Evolutionary conservation across 2,329 filamentous ascomycete genomes (phyloP), one percentile per base, ranked within the genome.

Genomic region (Acrodontium crateriforme): DNA sequence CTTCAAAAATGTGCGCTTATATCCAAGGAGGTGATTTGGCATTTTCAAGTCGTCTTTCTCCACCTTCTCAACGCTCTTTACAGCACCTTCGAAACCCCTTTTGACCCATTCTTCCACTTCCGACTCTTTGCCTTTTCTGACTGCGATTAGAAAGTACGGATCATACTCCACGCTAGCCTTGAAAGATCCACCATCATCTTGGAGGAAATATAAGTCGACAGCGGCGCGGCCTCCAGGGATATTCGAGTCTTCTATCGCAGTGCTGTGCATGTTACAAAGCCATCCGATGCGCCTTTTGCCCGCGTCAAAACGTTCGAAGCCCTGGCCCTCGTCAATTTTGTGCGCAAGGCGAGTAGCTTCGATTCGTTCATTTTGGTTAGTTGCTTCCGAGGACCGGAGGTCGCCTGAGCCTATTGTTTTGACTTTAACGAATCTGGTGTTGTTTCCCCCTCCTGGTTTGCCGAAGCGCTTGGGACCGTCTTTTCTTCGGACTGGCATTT

Each of bases 121-220:
- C 28, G 73, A 69, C 59, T 98, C 91, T 45, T 74, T 75, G 6
- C 84, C 82, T 48, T 77, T 80, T 55, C 84, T 89, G 28, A 85
- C 81, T 0, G 85, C 87, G 29, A 98, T 73, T 35, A 98, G 59
- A 45, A 98, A 93, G 60, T 98, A 98, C 1, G 89, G 89, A 44
- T 95, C 84, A 53, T 93, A 95, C 59, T 93, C 83, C 39, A 98
- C 61, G 1, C 85, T 94, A 8, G 89, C 85, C 54, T 98, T 98
- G 67, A 98, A 98, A 4, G 79, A 87, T 26, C 76, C 72, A 9
- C 82, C 74, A 31, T 92, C 80, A 33, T 87, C 81, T 45, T 85
- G 81, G 34, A 98, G 78, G 57, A 98, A 98, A 62, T 94, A 98
- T 58, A 84, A 94, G 59, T 98, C 89, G 31, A 98, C 73, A 6